phyloP scores from a whole-genome alignment of 768 basidiomycete species.

The Pilatotrama ljubarskyi region DNA sequence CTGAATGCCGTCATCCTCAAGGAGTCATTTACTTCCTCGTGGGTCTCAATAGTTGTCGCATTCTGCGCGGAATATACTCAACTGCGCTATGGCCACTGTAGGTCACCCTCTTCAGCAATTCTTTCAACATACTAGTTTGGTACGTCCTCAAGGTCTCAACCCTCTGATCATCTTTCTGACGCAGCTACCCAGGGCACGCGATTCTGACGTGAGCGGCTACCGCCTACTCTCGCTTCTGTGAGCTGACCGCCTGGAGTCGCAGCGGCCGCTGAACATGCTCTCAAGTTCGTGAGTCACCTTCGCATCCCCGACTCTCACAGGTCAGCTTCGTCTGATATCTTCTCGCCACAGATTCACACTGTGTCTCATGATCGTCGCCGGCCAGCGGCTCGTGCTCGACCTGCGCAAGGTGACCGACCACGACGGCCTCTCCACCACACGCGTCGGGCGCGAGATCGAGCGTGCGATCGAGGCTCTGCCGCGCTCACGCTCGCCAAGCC shows the following conservation, averaged over 20 bases:
- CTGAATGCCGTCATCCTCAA: neutral
- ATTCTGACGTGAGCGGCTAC: slow-evolving; percentile 1
- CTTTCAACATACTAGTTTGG: slow-evolving; percentile 19
- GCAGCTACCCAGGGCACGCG: neutral
- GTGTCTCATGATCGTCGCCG: slow-evolving; percentile 17
- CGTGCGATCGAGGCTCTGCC: slow-evolving; percentile 18
- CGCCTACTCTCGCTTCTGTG: too few relatives aligned
- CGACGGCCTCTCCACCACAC: slow-evolving; percentile 17
- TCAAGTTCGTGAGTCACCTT: slow-evolving; percentile 1
- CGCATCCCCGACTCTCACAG: too few relatives aligned
- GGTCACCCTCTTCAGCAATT: slow-evolving; percentile 9
- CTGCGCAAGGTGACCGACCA: slow-evolving; percentile 15
- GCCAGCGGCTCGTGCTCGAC: slow-evolving; percentile 23
- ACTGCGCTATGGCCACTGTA: neutral
- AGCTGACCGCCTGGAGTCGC: neutral
- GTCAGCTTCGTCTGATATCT: neutral
- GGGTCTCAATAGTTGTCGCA: neutral
- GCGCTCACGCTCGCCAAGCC: slow-evolving; percentile 10
- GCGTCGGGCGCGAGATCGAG: slow-evolving; percentile 20
- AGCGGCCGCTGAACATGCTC: slow-evolving; percentile 22
- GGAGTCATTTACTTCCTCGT: slow-evolving; percentile 13
- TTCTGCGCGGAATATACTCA: neutral
- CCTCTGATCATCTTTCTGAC: neutral
- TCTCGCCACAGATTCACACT: slow-evolving; percentile 7
- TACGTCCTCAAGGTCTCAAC: neutral